Conservation (phyloP, 2,329 filamentous ascomycete genomes). For the Hymenoscyphus linearis region DNA sequence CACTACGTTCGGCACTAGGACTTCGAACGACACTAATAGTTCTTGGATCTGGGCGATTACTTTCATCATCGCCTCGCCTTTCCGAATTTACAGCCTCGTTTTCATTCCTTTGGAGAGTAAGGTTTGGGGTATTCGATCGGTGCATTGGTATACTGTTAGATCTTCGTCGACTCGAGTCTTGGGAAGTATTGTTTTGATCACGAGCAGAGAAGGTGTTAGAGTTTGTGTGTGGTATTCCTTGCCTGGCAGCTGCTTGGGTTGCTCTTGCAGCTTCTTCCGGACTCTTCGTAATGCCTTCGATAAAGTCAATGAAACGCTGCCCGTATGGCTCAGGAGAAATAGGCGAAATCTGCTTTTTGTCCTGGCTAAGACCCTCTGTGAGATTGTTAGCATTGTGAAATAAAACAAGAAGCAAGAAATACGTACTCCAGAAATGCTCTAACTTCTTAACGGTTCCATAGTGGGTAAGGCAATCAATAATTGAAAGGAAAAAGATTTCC, state of each 20-base stretch:
- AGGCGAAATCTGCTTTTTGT: slow-evolving; percentile 84
- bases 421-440: slow-evolving; percentile 80
- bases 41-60: slow-evolving; percentile 32
- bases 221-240: slow-evolving; percentile 22
- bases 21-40: slow-evolving; percentile 51
- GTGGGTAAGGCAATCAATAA: slow-evolving; percentile 96
- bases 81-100: slow-evolving; percentile 26
- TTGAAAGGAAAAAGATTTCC: slow-evolving; percentile 95
- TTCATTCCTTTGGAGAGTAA: slow-evolving; percentile 25
- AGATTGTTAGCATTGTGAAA: slow-evolving; percentile 17
- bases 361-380: slow-evolving; percentile 69
- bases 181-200: slow-evolving; percentile 19
- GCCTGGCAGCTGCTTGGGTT: slow-evolving; percentile 17
- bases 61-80: slow-evolving; percentile 34
- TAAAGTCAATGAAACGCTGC: slow-evolving; percentile 89
- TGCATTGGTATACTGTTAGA: slow-evolving; percentile 23
- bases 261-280: slow-evolving; percentile 77
- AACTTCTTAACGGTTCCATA: slow-evolving; percentile 93
- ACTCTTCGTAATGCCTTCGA: slow-evolving; percentile 85
- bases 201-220: slow-evolving; percentile 22
- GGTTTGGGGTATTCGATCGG: slow-evolving; percentile 19
- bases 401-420: neutral
- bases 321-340: slow-evolving; percentile 88
- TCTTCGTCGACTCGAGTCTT: slow-evolving; percentile 19
- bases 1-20: slow-evolving; percentile 48